phyloP scores from a whole-genome alignment of 75 land plant genomes.

The Adiantum capillusveneris region DNA sequence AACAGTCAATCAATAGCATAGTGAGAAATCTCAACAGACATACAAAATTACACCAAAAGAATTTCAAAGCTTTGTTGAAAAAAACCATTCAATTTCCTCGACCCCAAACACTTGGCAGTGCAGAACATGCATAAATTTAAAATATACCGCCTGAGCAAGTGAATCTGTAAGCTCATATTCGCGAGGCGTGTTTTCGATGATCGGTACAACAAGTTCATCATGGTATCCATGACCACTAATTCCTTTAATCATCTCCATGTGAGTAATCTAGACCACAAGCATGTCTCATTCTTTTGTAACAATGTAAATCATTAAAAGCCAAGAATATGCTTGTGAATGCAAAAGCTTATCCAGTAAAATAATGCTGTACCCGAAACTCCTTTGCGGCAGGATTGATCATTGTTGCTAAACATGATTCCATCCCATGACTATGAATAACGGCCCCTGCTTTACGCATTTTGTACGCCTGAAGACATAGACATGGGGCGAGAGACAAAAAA shows the following conservation, averaged over 20 bases:
- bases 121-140: too few relatives aligned
- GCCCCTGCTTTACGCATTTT: conserved; percentile 95
- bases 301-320: too few relatives aligned
- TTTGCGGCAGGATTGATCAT: conserved; percentile 81
- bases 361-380: conserved; percentile 67
- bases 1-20: too few relatives aligned
- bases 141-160: conserved; percentile 77
- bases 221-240: conserved; percentile 95
- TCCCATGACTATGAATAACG: conserved; percentile 98
- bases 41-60: too few relatives aligned
- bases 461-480: conserved; percentile 62
- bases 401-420: conserved; percentile 87
- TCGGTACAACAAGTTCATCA: conserved; percentile 98
- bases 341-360: too few relatives aligned
- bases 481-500: too few relatives aligned
- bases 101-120: too few relatives aligned
- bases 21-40: too few relatives aligned
- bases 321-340: too few relatives aligned
- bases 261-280: conserved; percentile 58
- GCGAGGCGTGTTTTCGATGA: conserved; percentile 91
- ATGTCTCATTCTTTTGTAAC: too few relatives aligned
- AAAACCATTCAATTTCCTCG: too few relatives aligned
- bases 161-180: conserved; percentile 93
- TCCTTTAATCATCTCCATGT: conserved; percentile 99
- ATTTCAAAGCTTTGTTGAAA: too few relatives aligned